These are phyloP conservation scores for Escovopsis sp. DNA, from an alignment of 2,329 filamentous ascomycete species.

Conservation along the genomic window DNA sequence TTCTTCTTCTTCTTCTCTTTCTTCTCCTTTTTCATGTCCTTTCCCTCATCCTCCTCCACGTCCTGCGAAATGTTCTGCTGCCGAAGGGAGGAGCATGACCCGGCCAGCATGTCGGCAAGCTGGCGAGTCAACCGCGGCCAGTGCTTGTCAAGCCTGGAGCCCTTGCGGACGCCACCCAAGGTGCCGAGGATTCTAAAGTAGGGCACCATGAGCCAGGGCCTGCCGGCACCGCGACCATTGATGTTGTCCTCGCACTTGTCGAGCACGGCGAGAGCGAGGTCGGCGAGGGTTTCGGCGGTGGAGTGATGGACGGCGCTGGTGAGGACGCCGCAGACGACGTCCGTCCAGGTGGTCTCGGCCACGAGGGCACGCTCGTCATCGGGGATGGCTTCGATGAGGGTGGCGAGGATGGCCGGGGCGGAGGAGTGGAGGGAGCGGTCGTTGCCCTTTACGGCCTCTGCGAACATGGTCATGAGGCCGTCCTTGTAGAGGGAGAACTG, in stretches of 20 bases:
- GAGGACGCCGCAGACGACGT: constrained; percentile 60
- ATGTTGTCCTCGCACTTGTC: constrained; percentile 28
- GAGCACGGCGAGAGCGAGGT: constrained; percentile 47
- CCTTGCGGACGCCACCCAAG: constrained; percentile 66
- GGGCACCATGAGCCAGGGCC: constrained; percentile 26
- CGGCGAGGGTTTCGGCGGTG: constrained; percentile 54
- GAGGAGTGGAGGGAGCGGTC: constrained; percentile 44
- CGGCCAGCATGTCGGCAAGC: constrained; percentile 37
- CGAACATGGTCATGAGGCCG: constrained; percentile 82
- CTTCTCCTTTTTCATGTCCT: too few species aligned
- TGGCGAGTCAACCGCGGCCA: constrained; percentile 53
- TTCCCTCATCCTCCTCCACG: too few species aligned
- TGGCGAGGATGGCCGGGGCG: constrained; percentile 35
- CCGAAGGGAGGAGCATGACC: constrained; percentile 23
- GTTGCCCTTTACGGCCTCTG: constrained; percentile 59
- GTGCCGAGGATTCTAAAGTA: constrained; percentile 49
- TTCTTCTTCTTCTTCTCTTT: too few species aligned
- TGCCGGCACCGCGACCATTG: neutral
- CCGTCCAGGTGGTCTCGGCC: constrained; percentile 36
- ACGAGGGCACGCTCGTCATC: constrained; percentile 32
- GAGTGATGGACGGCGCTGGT: constrained; percentile 75
- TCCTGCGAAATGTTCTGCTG: constrained; percentile 7
- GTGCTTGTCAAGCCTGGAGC: constrained; percentile 51
- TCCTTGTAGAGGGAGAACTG: constrained; percentile 60
- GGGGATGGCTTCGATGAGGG: constrained; percentile 35